phyloP scores from a whole-genome alignment of 345 rosid genomes.

The Arabis alpina region DNA sequence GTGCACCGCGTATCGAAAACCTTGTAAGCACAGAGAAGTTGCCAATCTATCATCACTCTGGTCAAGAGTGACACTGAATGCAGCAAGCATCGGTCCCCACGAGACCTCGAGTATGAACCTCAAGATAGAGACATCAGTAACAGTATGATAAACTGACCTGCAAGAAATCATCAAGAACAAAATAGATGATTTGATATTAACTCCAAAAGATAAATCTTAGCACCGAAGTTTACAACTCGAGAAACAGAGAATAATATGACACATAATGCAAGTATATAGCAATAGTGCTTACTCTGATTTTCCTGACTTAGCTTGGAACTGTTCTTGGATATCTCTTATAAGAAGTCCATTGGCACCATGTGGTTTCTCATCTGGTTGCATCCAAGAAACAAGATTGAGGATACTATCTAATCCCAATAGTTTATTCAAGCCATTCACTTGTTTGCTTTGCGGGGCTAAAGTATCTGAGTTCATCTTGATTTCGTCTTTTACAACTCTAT shows the following conservation, averaged over 20 bases:
- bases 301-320: conserved; percentile 86
- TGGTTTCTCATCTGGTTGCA: conserved; percentile 90
- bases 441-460: conserved; percentile 80
- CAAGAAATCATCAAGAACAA: conserved; percentile 17
- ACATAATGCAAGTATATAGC: background rate
- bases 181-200: conserved; percentile 16
- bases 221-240: background rate
- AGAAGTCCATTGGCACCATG: conserved; percentile 93
- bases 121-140: conserved; percentile 80
- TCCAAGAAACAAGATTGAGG: conserved; percentile 86
- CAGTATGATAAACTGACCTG: conserved; percentile 79
- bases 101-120: conserved; percentile 96
- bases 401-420: conserved; percentile 89
- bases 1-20: conserved; percentile 85
- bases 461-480: conserved; percentile 90
- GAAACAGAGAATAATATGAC: conserved; percentile 5
- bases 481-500: conserved; percentile 87
- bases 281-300: conserved; percentile 79
- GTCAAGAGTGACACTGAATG: conserved; percentile 92
- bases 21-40: conserved; percentile 86
- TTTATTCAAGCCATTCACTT: conserved; percentile 83
- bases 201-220: background rate
- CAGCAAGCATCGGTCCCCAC: conserved; percentile 99
- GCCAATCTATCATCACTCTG: conserved; percentile 95
- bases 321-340: conserved; percentile 87